A percentile compares a stretch with the other conserved stretches of the same genome.
phyloP scores from a whole-genome alignment of 2,329 filamentous ascomycete species.

The Tolypocladium tundrense region DNA sequence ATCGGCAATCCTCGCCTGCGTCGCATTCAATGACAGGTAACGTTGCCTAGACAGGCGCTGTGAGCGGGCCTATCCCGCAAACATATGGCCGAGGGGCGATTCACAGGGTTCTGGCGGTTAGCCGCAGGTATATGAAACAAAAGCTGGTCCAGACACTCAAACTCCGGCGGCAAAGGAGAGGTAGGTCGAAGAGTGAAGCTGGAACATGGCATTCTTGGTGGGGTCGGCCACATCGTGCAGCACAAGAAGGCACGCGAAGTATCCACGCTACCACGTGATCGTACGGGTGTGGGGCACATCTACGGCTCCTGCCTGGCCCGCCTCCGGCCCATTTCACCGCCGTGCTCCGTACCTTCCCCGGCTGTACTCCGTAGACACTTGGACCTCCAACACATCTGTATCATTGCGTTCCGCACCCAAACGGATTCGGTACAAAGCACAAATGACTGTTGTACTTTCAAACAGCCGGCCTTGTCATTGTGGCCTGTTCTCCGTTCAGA shows the following conservation, averaged over 20 bases:
- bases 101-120: not conserved
- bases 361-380: not conserved
- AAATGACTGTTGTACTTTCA: not conserved
- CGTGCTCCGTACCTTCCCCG: not conserved
- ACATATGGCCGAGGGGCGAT: not conserved
- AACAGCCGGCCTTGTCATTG: not conserved
- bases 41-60: not conserved
- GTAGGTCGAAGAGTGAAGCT: not conserved
- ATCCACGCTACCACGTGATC: conserved; percentile 8
- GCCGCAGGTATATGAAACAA: not conserved
- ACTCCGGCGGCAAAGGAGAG: not conserved
- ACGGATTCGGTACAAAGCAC: not conserved
- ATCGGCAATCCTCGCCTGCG: conserved; percentile 19
- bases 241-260: not conserved
- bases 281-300: not conserved
- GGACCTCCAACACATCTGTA: not conserved
- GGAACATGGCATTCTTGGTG: not conserved
- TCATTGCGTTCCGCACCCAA: not conserved
- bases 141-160: not conserved
- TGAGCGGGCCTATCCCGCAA: not conserved
- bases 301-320: not conserved
- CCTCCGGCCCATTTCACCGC: not conserved
- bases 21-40: not conserved
- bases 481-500: not conserved
- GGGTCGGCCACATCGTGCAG: not conserved